Evolutionary conservation across 2,329 filamentous ascomycete genomes (phyloP), one percentile per base, ranked within the genome.

Genomic region (Fusarium piperis): DNA sequence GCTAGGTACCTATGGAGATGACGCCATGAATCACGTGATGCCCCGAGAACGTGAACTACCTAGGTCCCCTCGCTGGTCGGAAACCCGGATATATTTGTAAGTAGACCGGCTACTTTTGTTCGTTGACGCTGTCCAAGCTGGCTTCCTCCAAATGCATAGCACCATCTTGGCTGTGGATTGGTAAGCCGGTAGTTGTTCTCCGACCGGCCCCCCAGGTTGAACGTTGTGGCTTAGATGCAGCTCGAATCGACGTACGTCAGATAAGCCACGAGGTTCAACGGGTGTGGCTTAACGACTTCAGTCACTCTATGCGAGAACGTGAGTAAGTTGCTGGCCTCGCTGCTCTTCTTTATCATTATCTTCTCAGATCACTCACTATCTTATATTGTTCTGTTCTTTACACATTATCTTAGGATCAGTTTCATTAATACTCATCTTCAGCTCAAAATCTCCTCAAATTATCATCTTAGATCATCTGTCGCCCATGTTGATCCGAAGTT

Each of bases 1-100:
- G 65, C 56, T 56, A 64, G n/a, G n/a, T n/a, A n/a, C n/a, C n/a
- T n/a, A 59, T 35, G 30, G 46, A 66, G 38, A 74, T 73, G 71
- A 73, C 71, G 71, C 72, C 72, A 65, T 70, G 18, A 32, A 26
- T 68, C 71, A 74, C 71, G 71, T 74, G 71, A 74, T 38, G 61
- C 69, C 13, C 63, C 63, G 70, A 55, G 35, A 46, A 53, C 52
- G 32, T 59, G 20, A 57, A 52, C 28, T 5, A 57, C 44, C 28
- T 5, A 38, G 33, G 12, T 20, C 39, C 23, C 38, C 35, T 59
- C 30, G 32, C 44, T 36, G 13, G 26, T 16, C 41, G 44, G 58
- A 32, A 59, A 56, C 4, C 52, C 57, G 65, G 67, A 48, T 51
- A 26, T 60, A 64, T 23, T 28, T 15, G 28, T 41, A 23, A 30